Conservation (phyloP, 352 stramenopile species). For the Phytophthora syringae region DNA sequence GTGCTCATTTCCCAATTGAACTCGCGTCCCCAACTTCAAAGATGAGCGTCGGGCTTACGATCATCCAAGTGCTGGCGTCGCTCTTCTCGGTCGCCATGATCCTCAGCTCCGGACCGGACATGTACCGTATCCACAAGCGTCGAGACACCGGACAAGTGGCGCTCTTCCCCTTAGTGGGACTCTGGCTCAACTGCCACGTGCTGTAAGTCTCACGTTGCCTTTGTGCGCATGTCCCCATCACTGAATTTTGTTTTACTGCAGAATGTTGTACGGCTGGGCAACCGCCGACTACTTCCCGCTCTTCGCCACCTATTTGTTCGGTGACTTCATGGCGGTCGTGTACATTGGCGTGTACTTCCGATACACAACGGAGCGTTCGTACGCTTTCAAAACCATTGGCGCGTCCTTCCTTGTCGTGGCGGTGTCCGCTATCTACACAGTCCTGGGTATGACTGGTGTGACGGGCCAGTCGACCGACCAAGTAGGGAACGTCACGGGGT, state of each 20-base stretch:
- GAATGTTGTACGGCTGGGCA: constrained; percentile 44
- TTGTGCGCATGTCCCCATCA: constrained; percentile 9
- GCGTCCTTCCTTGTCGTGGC: constrained; percentile 22
- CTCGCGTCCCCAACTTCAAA: background rate
- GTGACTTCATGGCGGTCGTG: constrained; percentile 34
- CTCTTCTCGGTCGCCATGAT: constrained; percentile 47
- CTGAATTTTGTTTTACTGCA: constrained; percentile 23
- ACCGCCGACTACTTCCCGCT: constrained; percentile 41
- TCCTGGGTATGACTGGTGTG: constrained; percentile 29
- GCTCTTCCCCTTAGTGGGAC: constrained; percentile 45
- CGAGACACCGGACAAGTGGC: constrained; percentile 38
- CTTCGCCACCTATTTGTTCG: constrained; percentile 38
- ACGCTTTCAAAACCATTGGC: constrained; percentile 27
- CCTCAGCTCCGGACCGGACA: constrained; percentile 43
- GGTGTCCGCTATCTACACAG: constrained; percentile 23
- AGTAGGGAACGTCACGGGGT: constrained; percentile 33
- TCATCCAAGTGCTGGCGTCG: constrained; percentile 44
- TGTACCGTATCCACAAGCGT: constrained; percentile 48
- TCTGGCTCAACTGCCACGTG: constrained; percentile 48
- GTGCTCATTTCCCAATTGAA: constrained; percentile 34
- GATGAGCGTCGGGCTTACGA: constrained; percentile 35
- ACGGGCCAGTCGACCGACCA: constrained; percentile 28
- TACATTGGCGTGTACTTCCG: constrained; percentile 44
- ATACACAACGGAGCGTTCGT: constrained; percentile 31
- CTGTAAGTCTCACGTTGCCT: constrained; percentile 31